These are phyloP conservation scores for Dichotomopilus funicola DNA, from an alignment of 2,329 filamentous ascomycete genomes.

Conservation along the genomic window DNA sequence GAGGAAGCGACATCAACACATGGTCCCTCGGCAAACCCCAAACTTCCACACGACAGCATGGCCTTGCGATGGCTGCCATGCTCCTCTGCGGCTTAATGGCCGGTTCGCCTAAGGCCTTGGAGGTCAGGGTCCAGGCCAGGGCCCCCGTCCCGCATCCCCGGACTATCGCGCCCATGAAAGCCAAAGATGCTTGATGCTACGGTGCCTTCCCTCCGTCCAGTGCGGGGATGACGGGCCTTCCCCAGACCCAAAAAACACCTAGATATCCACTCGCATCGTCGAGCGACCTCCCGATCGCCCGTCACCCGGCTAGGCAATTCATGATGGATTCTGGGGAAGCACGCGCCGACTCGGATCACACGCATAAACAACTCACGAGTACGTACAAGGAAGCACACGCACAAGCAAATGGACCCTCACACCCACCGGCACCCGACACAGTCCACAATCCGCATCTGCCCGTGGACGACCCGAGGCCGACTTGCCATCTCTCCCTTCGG, in stretches of 20 bases:
- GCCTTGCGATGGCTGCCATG: neutral
- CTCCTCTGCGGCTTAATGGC: no score
- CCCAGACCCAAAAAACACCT: conserved; percentile 15
- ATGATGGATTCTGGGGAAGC: conserved; percentile 4
- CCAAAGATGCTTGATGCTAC: conserved; percentile 2
- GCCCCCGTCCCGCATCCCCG: conserved; percentile 13
- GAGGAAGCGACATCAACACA: neutral
- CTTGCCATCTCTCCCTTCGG: neutral
- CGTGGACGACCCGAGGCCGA: conserved; percentile 6
- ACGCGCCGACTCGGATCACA: neutral
- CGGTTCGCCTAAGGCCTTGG: neutral
- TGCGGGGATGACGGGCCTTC: conserved; percentile 17
- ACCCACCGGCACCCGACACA: no score
- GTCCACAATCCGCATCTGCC: neutral
- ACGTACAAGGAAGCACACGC: conserved; percentile 1
- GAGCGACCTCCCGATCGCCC: conserved; percentile 11
- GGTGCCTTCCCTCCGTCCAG: conserved; percentile 6
- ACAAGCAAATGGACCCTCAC: neutral
- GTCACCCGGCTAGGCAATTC: neutral
- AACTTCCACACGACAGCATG: neutral
- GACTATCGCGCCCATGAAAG: neutral
- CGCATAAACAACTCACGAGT: no score
- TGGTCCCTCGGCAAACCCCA: conserved; percentile 6
- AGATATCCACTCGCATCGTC: conserved; percentile 13
- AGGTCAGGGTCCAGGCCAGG: conserved; percentile 2